Evolutionary conservation across 257 asterid genomes (phyloP).

Genomic region (Anisodus acutangulus): DNA sequence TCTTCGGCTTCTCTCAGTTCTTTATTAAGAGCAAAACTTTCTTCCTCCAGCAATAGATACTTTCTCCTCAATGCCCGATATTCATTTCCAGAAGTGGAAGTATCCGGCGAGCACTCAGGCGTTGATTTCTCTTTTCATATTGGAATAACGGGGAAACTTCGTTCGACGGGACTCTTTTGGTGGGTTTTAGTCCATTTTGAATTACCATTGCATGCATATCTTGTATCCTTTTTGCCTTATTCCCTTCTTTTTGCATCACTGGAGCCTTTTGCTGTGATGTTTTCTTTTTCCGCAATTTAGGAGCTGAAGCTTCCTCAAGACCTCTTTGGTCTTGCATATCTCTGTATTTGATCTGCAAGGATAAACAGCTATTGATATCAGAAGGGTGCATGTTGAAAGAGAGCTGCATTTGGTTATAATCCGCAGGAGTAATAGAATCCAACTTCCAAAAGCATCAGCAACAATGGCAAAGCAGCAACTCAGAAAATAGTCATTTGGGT

Average conservation of each 20-base stretch:
- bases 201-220: slow-evolving; percentile 36
- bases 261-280: slow-evolving; percentile 42
- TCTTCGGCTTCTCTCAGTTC: slow-evolving; percentile 71
- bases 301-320: slow-evolving; percentile 42
- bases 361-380: slow-evolving; percentile 15
- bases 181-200: slow-evolving; percentile 54
- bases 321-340: slow-evolving; percentile 63
- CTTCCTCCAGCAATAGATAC: slow-evolving; percentile 79
- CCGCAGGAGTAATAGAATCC: neutral
- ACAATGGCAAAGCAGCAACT: neutral
- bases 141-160: slow-evolving; percentile 44
- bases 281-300: slow-evolving; percentile 70
- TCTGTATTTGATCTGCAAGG: slow-evolving; percentile 23
- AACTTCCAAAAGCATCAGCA: slow-evolving; percentile 12
- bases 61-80: slow-evolving; percentile 78
- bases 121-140: slow-evolving; percentile 42
- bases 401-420: neutral
- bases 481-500: slow-evolving; percentile 11
- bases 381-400: neutral
- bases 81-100: slow-evolving; percentile 59
- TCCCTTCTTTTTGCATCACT: slow-evolving; percentile 46
- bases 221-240: slow-evolving; percentile 41
- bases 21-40: slow-evolving; percentile 63
- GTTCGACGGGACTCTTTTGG: slow-evolving; percentile 46
- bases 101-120: slow-evolving; percentile 50